phyloP scores from a whole-genome alignment of 2,329 filamentous ascomycete genomes.

The Colletotrichum spaethianum region DNA sequence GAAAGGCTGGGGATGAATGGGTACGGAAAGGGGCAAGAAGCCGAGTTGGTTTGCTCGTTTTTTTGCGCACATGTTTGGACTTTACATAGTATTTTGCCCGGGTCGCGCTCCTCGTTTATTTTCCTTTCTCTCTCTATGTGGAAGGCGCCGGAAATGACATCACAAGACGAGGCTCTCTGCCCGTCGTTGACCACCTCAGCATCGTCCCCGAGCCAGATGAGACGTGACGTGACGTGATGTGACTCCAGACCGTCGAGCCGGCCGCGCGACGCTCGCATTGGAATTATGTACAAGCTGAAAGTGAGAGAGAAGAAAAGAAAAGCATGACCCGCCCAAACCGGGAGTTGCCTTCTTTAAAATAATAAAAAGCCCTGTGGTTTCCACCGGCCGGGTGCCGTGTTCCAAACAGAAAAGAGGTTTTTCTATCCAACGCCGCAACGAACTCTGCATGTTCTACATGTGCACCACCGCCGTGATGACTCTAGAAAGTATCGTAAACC shows the following conservation, averaged over 20 bases:
- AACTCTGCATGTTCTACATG: slow-evolving; percentile 20
- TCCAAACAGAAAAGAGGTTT: slow-evolving; percentile 4
- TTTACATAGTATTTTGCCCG: neutral
- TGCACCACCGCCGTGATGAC: neutral
- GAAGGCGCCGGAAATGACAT: neutral
- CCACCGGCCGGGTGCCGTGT: slow-evolving; percentile 5
- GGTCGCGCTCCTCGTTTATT: neutral
- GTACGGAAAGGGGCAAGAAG: neutral
- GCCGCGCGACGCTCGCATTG: neutral
- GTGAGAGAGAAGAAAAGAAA: neutral
- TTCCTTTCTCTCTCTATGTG: neutral
- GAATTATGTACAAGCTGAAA: neutral
- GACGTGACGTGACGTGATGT: no score
- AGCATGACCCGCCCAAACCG: neutral
- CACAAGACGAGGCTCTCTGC: neutral
- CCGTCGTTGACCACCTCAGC: neutral
- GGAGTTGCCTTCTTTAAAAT: neutral
- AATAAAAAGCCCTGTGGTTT: neutral
- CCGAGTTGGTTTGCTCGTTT: neutral
- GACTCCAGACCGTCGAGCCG: neutral
- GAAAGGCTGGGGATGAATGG: neutral
- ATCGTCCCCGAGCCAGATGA: neutral
- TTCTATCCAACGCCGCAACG: slow-evolving; percentile 37
- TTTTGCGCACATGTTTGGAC: neutral
- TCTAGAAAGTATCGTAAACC: neutral